Percentiles rank a stretch among this genome's conserved stretches.
Evolutionary conservation across 148 eudicot species (phyloP).

Genomic region (Vaccinium corymbosum): DNA sequence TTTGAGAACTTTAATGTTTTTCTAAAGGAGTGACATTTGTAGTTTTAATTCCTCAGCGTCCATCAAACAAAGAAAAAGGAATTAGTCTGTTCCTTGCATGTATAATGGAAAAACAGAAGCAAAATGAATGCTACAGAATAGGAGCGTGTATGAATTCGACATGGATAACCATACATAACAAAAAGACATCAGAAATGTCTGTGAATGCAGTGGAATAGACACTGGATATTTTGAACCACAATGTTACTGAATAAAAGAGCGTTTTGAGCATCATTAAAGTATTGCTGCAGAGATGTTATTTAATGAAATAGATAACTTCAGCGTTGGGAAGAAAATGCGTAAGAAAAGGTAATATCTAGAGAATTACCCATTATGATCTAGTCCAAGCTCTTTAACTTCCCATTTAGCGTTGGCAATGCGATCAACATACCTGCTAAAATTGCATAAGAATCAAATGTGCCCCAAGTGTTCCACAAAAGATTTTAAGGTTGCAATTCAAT

Average conservation of each 20-base stretch:
- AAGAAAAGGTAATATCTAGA: background rate
- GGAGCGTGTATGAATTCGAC: background rate
- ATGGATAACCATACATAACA: background rate
- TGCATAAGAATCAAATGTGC: slow-evolving; percentile 17
- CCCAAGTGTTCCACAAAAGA: background rate
- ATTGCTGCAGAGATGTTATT: background rate
- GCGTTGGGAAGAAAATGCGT: background rate
- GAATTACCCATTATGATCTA: slow-evolving; percentile 90
- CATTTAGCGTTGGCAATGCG: slow-evolving; percentile 83
- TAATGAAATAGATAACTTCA: background rate
- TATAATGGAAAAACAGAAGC: background rate
- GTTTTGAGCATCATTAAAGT: background rate
- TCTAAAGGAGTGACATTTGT: background rate
- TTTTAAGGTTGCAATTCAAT: slow-evolving; percentile 8
- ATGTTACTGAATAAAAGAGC: slow-evolving; percentile 4
- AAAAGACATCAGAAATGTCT: background rate
- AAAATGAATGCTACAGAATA: background rate
- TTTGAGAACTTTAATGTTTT: background rate
- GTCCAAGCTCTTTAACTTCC: slow-evolving; percentile 94
- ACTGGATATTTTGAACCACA: background rate
- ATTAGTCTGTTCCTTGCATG: background rate
- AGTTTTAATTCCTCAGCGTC: background rate
- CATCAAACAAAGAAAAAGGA: background rate
- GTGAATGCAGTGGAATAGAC: background rate
- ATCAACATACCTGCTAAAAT: slow-evolving; percentile 67